phyloP scores from a whole-genome alignment of 495 filamentous ascomycete species.

The Arthonia radiata region DNA sequence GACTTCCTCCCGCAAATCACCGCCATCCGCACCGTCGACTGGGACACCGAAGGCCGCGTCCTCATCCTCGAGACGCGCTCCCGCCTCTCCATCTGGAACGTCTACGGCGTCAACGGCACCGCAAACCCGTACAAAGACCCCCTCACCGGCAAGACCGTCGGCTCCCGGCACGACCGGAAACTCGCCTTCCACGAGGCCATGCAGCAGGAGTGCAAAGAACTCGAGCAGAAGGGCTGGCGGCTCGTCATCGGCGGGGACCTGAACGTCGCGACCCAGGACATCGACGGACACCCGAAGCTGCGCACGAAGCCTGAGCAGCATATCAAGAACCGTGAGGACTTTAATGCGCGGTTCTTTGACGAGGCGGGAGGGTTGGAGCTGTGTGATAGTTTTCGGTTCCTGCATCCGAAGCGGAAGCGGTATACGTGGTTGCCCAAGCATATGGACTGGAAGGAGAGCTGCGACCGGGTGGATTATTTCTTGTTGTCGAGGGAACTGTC shows the following conservation, averaged over 20 bases:
- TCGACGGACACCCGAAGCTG: conserved; percentile 21
- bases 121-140: conserved; percentile 18
- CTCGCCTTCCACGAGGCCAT: conserved; percentile 19
- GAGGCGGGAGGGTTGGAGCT: conserved; percentile 2
- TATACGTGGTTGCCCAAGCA: conserved; percentile 14
- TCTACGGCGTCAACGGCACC: conserved; percentile 30
- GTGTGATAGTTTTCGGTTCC: conserved; percentile 7
- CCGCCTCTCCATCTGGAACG: conserved; percentile 18
- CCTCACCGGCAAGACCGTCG: conserved; percentile 13
- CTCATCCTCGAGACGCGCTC: conserved; percentile 13
- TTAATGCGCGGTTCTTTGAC: conserved; percentile 22
- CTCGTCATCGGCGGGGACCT: conserved; percentile 23
- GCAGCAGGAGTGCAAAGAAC: conserved; percentile 13
- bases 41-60: conserved; percentile 28
- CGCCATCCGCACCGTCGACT: conserved; percentile 13
- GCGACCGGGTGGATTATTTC: conserved; percentile 15
- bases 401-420: conserved; percentile 8
- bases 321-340: conserved; percentile 22
- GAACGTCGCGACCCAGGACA: conserved; percentile 17
- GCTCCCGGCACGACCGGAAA: conserved; percentile 25
- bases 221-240: conserved; percentile 15
- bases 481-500: conserved; percentile 7
- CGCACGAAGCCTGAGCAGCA: conserved; percentile 18
- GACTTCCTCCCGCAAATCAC: conserved; percentile 13
- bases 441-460: conserved; percentile 10